A percentile compares a stretch with the other conserved stretches of the same genome.
Conservation (phyloP, 2,329 filamentous ascomycete genomes). For the Microsporum audouinii region DNA sequence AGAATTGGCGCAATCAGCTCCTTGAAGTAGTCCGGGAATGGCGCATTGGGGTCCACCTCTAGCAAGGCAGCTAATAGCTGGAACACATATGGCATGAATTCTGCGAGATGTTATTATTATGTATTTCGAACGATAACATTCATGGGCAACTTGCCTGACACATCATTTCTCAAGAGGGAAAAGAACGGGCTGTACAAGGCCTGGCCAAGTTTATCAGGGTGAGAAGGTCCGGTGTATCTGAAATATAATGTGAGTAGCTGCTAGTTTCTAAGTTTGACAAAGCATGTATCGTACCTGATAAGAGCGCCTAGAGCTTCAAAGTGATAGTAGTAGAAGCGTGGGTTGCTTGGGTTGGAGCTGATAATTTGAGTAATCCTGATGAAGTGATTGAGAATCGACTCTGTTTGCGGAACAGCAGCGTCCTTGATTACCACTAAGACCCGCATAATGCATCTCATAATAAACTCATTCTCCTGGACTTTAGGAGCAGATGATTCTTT, state of each 20-base stretch:
- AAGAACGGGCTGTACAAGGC: constrained; percentile 76
- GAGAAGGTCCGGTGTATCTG: constrained; percentile 54
- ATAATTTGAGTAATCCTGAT: constrained; percentile 86
- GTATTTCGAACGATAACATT: constrained; percentile 15
- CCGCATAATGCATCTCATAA: constrained; percentile 98
- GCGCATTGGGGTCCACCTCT: constrained; percentile 69
- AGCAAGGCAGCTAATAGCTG: constrained; percentile 86
- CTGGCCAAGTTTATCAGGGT: constrained; percentile 64
- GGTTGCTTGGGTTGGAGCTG: constrained; percentile 90
- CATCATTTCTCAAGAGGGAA: constrained; percentile 64
- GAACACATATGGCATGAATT: constrained; percentile 95
- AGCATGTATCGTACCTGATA: constrained; percentile 46
- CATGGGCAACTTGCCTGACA: constrained; percentile 50
- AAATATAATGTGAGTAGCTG: constrained; percentile 7
- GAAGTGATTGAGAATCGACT: constrained; percentile 70
- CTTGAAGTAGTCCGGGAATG: constrained; percentile 70
- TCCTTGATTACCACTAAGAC: constrained; percentile 91
- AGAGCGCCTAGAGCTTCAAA: constrained; percentile 90
- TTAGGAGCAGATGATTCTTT: constrained; percentile 76
- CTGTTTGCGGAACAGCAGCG: constrained; percentile 59
- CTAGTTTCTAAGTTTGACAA: constrained; percentile 8
- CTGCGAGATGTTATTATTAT: constrained; percentile 36
- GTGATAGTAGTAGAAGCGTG: constrained; percentile 95
- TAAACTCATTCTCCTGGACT: constrained; percentile 95
- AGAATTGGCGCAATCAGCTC: constrained; percentile 67